These are phyloP conservation scores for Amborella trichopoda DNA, from an alignment of 164 flowering plant genomes.

Conservation along the genomic window DNA sequence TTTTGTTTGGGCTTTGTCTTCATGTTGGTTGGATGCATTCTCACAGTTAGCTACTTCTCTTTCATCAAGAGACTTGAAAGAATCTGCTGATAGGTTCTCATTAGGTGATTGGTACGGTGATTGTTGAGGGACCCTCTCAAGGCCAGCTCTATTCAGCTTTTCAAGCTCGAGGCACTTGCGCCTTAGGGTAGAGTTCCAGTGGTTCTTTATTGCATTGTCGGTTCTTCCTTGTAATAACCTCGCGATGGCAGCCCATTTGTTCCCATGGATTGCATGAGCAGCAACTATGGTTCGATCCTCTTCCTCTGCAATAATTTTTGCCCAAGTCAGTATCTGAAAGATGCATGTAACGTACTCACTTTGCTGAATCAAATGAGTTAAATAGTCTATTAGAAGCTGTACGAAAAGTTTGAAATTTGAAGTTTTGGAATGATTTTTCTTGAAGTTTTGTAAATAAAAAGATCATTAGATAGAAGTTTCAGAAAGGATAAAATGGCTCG, in stretches of 20 bases:
- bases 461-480: no score
- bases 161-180: conserved; percentile 36
- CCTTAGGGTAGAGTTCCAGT: conserved; percentile 88
- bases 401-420: no score
- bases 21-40: conserved; percentile 17
- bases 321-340: no score
- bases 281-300: conserved; percentile 61
- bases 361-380: no score
- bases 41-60: conserved; percentile 35
- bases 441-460: no score
- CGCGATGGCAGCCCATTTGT: conserved; percentile 87
- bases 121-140: no score
- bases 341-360: no score
- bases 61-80: conserved; percentile 33
- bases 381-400: no score
- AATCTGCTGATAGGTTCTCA: conserved; percentile 62
- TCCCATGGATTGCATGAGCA: conserved; percentile 85
- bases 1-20: conserved; percentile 12
- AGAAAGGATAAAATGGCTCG: no score
- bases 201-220: conserved; percentile 87
- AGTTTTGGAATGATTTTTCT: no score
- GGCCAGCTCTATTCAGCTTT: conserved; percentile 21
- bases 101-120: conserved; percentile 72
- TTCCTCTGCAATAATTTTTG: conserved; percentile 67
- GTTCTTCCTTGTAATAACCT: conserved; percentile 80